Evolutionary conservation across 352 stramenopile species (phyloP).

Genomic region (Stephanocyclus meneghinianus): DNA sequence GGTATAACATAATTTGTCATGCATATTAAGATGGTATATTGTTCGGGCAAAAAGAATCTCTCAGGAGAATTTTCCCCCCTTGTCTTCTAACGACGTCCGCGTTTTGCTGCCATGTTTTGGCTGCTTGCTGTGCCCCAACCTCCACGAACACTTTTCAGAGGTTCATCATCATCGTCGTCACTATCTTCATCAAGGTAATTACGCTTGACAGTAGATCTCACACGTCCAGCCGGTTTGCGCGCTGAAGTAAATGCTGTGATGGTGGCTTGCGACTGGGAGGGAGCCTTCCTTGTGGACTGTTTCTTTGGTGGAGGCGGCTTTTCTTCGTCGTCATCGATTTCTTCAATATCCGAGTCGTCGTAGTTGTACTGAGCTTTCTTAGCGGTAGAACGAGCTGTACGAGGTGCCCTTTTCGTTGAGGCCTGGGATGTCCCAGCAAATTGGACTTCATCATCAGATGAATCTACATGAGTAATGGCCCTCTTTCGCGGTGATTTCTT

Average conservation of each 20-base stretch:
- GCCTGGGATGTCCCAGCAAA: constrained; percentile 10
- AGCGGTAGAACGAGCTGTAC: constrained; percentile 22
- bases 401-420: neutral
- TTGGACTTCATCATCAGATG: constrained; percentile 30
- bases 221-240: constrained; percentile 13
- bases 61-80: no score
- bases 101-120: constrained; percentile 18
- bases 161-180: constrained; percentile 20
- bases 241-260: constrained; percentile 25
- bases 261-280: constrained; percentile 20
- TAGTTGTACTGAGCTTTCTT: constrained; percentile 49
- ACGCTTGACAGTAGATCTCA: neutral
- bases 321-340: constrained; percentile 39
- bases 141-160: constrained; percentile 1
- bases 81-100: constrained; percentile 15
- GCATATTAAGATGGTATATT: no score
- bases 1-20: no score
- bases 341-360: constrained; percentile 43
- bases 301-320: constrained; percentile 22
- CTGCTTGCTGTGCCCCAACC: constrained; percentile 33
- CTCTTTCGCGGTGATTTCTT: constrained; percentile 13
- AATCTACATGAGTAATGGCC: constrained; percentile 20
- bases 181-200: constrained; percentile 22
- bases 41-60: no score
- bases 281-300: constrained; percentile 3